phyloP scores from a whole-genome alignment of 1,284 basidiomycete genomes.

The Filobasidium uniguttulatum region DNA sequence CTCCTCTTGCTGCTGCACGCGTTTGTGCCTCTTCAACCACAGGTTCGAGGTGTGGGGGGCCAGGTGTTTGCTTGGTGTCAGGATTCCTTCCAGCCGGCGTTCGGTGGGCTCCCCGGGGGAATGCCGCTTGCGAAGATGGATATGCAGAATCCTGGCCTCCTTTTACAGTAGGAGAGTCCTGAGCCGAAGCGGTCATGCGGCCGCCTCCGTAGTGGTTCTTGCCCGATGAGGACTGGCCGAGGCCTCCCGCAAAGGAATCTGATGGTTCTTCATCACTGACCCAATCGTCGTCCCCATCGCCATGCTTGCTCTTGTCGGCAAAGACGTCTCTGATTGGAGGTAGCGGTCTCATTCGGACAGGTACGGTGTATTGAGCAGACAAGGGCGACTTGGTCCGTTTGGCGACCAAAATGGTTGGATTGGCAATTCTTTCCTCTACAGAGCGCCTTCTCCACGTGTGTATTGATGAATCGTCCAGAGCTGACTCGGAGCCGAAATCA shows the following conservation, averaged over 20 bases:
- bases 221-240: constrained; percentile 27
- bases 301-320: constrained; percentile 22
- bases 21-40: too few relatives aligned
- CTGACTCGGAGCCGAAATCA: not conserved
- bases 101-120: not conserved
- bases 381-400: constrained; percentile 25
- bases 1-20: too few relatives aligned
- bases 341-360: constrained; percentile 19
- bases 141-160: not conserved
- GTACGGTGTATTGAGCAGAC: constrained; percentile 17
- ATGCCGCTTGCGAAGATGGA: not conserved
- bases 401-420: constrained; percentile 28
- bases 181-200: not conserved
- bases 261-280: constrained; percentile 36
- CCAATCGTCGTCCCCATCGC: constrained; percentile 33
- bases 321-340: constrained; percentile 38
- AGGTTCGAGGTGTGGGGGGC: not conserved
- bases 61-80: not conserved
- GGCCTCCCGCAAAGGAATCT: constrained; percentile 30
- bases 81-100: not conserved
- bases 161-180: not conserved
- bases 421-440: constrained; percentile 23
- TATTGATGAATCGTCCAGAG: not conserved
- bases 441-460: not conserved
- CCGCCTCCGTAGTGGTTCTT: not conserved